A percentile compares a stretch with the other conserved stretches of the same genome.
These are phyloP conservation scores for Aspergillus homomorphus DNA, from an alignment of 495 filamentous ascomycete species.

Conservation along the genomic window DNA sequence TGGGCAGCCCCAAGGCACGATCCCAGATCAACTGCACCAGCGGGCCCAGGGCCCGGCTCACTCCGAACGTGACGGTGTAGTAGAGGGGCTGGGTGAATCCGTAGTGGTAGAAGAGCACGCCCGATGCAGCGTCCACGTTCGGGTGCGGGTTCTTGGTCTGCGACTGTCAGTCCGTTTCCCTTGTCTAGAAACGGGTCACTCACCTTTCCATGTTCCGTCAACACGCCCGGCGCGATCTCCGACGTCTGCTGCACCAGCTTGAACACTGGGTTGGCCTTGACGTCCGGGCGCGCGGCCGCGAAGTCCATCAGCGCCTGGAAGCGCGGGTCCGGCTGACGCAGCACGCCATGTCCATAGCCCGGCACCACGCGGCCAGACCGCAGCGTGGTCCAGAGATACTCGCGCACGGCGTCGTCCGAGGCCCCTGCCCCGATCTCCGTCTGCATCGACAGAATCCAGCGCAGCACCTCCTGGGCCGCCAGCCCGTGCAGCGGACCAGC, in stretches of 20 bases:
- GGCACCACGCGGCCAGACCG: constrained; percentile 93
- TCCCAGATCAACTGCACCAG: constrained; percentile 96
- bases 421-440: constrained; percentile 74
- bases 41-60: constrained; percentile 85
- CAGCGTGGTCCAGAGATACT: constrained; percentile 89
- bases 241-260: constrained; percentile 85
- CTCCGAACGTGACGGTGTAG: constrained; percentile 96
- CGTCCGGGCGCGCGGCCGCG: constrained; percentile 77
- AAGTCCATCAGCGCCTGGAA: constrained; percentile 98
- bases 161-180: not conserved
- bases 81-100: constrained; percentile 96
- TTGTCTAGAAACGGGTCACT: not conserved
- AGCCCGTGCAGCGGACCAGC: constrained; percentile 94
- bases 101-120: constrained; percentile 95
- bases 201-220: constrained; percentile 89
- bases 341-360: constrained; percentile 96
- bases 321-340: constrained; percentile 93
- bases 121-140: constrained; percentile 89
- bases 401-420: constrained; percentile 72
- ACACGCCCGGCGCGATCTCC: constrained; percentile 76
- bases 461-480: constrained; percentile 93
- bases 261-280: constrained; percentile 85
- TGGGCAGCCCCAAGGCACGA: constrained; percentile 88
- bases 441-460: constrained; percentile 95
- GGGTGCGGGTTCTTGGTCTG: constrained; percentile 97